Evolutionary conservation across 2,329 filamentous ascomycete genomes (phyloP), one percentile per base, ranked within the genome.

Genomic region (Arachnomyces sp.): DNA sequence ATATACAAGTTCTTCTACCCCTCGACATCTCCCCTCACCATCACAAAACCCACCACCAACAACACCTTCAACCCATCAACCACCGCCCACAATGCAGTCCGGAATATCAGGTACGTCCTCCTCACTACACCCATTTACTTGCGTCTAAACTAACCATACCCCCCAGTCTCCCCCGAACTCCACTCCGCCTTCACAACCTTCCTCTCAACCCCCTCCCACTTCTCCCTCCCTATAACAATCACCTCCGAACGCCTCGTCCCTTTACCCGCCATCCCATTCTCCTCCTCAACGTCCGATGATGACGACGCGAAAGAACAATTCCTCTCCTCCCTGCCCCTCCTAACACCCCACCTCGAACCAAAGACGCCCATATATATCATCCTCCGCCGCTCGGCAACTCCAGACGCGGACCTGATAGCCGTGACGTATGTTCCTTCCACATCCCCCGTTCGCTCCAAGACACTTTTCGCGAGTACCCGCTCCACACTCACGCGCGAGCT

Each of bases 361-460:
- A 74, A 72, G 45, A 67, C 67, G 28, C 75, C 78, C 2, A 63
- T 75, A 38, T 82, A 81, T 62, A 70, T 82, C 42, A 66, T 82
- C 40, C 68, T 82, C 47, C 77, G 78, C 44, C 68, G 70, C 38
- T 51, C 42, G 14, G 48, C 39, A 40, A 44, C 28, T 42, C 44
- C 32, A 38, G 38, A 40, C 7, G 31, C 42, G 13, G 29, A 52
- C 28, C 56, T 70, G 28, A 62, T 75, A 30, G 76, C 77, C 2
- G 58, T 82, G 21, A 80, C 78, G 29, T 82, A 79, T 52, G 75
- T 82, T 16, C 78, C 78, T 6, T 75, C 77, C 44, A 65, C 76
- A 34, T 77, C 78, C 4, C 75, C 75, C 0, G 78, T 82, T 29
- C 73, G 78, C 28, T 71, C 78, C 44, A 82, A 82, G 62, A 82